These are phyloP conservation scores for Stachybotrys chartarum DNA, from an alignment of 2,329 filamentous ascomycete species.

Conservation along the genomic window DNA sequence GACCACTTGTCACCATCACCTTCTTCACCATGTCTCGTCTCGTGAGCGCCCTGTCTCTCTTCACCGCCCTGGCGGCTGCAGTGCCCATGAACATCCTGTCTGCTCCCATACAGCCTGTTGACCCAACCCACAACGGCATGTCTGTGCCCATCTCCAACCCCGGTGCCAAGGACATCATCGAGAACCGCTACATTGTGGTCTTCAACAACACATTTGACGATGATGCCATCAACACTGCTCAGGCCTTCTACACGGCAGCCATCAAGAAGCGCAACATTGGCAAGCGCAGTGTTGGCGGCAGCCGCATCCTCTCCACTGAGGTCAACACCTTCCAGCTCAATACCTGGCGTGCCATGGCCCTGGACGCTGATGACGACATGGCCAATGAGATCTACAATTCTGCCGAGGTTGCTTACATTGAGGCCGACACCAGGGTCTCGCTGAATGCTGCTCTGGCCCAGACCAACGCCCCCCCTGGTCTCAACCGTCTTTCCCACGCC, in stretches of 20 bases:
- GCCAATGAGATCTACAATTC: conserved; percentile 40
- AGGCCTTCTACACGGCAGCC: conserved; percentile 37
- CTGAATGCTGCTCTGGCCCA: conserved; percentile 39
- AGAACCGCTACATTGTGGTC: conserved; percentile 57
- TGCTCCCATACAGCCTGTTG: conserved; percentile 6
- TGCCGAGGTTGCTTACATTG: conserved; percentile 43
- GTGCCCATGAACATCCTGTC: conserved; percentile 13
- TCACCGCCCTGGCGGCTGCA: conserved; percentile 19
- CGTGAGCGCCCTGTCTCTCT: conserved; percentile 14
- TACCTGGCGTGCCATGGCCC: conserved; percentile 44
- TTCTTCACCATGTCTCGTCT: conserved; percentile 15
- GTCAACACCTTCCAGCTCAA: conserved; percentile 40
- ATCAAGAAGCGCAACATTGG: conserved; percentile 51
- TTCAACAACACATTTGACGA: conserved; percentile 49
- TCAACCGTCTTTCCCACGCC: conserved; percentile 45
- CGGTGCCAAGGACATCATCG: conserved; percentile 38
- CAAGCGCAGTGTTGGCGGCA: conserved; percentile 42
- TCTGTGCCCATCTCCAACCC: conserved; percentile 40
- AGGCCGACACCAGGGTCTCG: conserved; percentile 44
- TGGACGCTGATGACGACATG: conserved; percentile 44
- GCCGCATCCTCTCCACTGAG: conserved; percentile 38
- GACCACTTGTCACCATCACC: conserved; percentile 6
- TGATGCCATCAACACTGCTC: conserved; percentile 40
- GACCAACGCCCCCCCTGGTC: conserved; percentile 44
- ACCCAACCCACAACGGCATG: conserved; percentile 12